Evolutionary conservation across 2,329 filamentous ascomycete genomes (phyloP).

Genomic region (Onygenales sp.): DNA sequence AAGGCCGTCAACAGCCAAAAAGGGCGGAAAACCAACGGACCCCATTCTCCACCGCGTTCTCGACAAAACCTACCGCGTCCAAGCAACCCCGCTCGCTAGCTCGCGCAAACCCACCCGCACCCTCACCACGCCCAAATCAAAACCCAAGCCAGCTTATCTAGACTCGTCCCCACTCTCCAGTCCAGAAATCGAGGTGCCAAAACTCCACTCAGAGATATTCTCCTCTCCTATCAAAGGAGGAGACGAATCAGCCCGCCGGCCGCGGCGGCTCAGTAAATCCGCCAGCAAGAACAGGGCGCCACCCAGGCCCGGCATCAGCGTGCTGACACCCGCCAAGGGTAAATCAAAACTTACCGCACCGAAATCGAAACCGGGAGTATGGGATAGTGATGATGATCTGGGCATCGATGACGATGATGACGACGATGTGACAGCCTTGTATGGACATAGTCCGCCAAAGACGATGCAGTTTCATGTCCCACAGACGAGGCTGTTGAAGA

Average conservation of each 20-base stretch:
- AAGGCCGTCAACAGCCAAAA: conserved; percentile 29
- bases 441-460: conserved; percentile 82
- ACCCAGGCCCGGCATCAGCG: conserved; percentile 68
- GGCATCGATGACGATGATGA: conserved; percentile 47
- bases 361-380: conserved; percentile 31
- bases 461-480: conserved; percentile 46
- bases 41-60: conserved; percentile 82
- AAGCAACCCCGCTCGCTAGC: conserved; percentile 68
- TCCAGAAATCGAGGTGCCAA: conserved; percentile 69
- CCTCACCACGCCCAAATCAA: conserved; percentile 16
- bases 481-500: conserved; percentile 39
- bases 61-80: conserved; percentile 89
- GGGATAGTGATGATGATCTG: conserved; percentile 65
- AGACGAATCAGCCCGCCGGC: conserved; percentile 27
- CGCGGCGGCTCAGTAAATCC: conserved; percentile 25
- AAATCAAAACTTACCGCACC: conserved; percentile 24
- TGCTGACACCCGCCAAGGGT: conserved; percentile 60
- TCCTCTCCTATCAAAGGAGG: conserved; percentile 54
- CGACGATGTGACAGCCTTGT: conserved; percentile 47
- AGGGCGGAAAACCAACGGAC: conserved; percentile 43
- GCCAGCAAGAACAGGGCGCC: conserved; percentile 42
- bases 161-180: conserved; percentile 55
- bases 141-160: conserved; percentile 19
- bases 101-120: conserved; percentile 6
- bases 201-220: conserved; percentile 78